phyloP scores from a whole-genome alignment of 2,329 filamentous ascomycete genomes.

The Nemania bipapillata region DNA sequence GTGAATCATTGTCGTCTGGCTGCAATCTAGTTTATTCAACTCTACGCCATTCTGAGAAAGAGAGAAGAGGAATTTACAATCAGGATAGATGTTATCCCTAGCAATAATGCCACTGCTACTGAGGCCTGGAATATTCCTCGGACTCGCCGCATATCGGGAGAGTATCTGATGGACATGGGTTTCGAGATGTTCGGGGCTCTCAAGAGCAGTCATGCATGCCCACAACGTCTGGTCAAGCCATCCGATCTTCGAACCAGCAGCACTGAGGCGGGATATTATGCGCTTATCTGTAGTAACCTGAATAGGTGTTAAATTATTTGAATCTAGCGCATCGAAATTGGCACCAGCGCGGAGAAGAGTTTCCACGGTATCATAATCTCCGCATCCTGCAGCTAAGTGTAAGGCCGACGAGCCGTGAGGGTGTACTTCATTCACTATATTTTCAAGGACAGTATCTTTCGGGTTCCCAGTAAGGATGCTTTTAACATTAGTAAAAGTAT shows the following conservation, averaged over 20 bases:
- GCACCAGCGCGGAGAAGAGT: slow-evolving; percentile 15
- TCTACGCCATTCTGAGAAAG: background rate
- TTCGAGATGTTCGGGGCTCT: background rate
- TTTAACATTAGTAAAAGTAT: background rate
- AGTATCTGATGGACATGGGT: too few relatives aligned
- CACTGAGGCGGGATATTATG: background rate
- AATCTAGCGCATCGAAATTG: background rate
- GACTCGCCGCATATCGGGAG: background rate
- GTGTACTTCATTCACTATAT: background rate
- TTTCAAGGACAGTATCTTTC: background rate
- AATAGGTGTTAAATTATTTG: background rate
- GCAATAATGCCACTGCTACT: too few relatives aligned
- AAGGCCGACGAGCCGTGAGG: background rate
- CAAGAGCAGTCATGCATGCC: background rate
- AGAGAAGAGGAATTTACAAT: background rate
- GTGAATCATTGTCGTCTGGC: slow-evolving; percentile 2
- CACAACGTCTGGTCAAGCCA: slow-evolving; percentile 18
- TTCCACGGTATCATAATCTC: background rate
- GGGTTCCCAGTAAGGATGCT: slow-evolving; percentile 7
- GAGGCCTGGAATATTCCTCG: slow-evolving; percentile 15
- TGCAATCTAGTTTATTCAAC: background rate
- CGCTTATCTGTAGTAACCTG: background rate
- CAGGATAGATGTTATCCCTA: too few relatives aligned
- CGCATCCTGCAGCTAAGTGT: background rate
- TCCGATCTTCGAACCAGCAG: slow-evolving; percentile 1